Conservation (phyloP, 257 asterid genomes). For the Lantana camara region DNA sequence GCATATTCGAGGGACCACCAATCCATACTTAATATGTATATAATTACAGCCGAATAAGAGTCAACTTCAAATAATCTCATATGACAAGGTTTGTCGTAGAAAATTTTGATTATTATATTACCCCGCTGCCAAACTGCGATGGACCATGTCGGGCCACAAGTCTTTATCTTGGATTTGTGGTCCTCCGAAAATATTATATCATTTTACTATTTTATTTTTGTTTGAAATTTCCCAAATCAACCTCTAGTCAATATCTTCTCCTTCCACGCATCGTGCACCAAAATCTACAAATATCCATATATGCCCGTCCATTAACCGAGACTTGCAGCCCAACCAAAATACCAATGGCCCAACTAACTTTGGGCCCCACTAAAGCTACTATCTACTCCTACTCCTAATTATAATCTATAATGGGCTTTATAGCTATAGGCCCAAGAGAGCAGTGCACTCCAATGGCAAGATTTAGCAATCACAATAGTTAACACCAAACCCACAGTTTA, state of each 20-base stretch:
- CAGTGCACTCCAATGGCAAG: too few relatives aligned
- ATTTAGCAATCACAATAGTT: too few relatives aligned
- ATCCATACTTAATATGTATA: slow-evolving; percentile 16
- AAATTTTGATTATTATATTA: slow-evolving; percentile 18
- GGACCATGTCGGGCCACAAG: slow-evolving; percentile 39
- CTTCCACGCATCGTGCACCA: too few relatives aligned
- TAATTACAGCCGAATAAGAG: slow-evolving; percentile 25
- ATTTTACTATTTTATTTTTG: slow-evolving; percentile 10
- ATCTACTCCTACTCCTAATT: not conserved
- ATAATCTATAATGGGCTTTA: not conserved
- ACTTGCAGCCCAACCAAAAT: slow-evolving; percentile 12
- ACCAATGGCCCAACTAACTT: slow-evolving; percentile 6
- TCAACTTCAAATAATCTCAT: slow-evolving; percentile 34
- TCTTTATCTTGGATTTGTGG: slow-evolving; percentile 45
- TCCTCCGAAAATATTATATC: slow-evolving; percentile 29
- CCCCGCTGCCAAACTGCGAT: slow-evolving; percentile 29
- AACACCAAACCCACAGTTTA: too few relatives aligned
- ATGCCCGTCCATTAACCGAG: not conserved
- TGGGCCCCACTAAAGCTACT: not conserved
- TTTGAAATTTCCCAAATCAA: too few relatives aligned
- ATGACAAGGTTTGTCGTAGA: slow-evolving; percentile 23
- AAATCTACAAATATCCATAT: too few relatives aligned
- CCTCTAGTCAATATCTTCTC: too few relatives aligned
- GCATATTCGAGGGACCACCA: slow-evolving; percentile 24
- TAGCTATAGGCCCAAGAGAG: not conserved